Evolutionary conservation across 2,329 filamentous ascomycete genomes (phyloP).

Genomic region (Didymella exigua): DNA sequence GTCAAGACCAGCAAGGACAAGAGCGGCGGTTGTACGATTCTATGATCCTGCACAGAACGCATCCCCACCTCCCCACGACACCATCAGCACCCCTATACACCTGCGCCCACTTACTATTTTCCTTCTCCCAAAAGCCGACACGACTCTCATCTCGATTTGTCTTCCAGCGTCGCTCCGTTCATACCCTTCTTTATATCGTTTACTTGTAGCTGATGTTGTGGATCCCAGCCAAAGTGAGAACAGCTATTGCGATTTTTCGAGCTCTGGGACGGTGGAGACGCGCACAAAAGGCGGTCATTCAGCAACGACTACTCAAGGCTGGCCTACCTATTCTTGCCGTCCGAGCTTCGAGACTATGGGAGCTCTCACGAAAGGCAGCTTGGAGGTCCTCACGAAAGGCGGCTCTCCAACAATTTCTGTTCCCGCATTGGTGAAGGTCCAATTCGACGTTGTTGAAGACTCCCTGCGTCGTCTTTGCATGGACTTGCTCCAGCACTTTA

Average conservation of each 20-base stretch:
- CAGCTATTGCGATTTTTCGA: neutral
- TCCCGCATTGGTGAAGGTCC: neutral
- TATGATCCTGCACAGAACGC: constrained; percentile 21
- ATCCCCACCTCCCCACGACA: neutral
- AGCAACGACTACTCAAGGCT: neutral
- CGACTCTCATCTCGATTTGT: constrained; percentile 1
- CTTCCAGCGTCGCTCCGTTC: constrained; percentile 11
- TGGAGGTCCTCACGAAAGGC: neutral
- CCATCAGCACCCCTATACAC: neutral
- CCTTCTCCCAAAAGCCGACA: constrained; percentile 2
- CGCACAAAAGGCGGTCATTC: neutral
- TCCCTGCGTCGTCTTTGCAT: constrained; percentile 11
- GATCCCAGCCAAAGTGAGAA: constrained; percentile 1
- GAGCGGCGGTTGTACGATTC: constrained; percentile 49
- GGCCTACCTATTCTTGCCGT: neutral
- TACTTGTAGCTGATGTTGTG: constrained; percentile 11
- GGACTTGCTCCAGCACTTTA: constrained; percentile 17
- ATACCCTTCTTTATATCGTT: constrained; percentile 20
- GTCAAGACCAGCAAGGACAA: constrained; percentile 59
- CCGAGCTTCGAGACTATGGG: neutral
- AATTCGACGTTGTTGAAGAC: neutral
- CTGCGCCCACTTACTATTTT: neutral
- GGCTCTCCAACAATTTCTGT: neutral
- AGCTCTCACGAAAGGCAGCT: neutral
- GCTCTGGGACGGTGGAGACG: neutral